Base-by-base conservation (phyloP, 2,329 filamentous ascomycete genomes). In the Talaromyces sp. region DNA sequence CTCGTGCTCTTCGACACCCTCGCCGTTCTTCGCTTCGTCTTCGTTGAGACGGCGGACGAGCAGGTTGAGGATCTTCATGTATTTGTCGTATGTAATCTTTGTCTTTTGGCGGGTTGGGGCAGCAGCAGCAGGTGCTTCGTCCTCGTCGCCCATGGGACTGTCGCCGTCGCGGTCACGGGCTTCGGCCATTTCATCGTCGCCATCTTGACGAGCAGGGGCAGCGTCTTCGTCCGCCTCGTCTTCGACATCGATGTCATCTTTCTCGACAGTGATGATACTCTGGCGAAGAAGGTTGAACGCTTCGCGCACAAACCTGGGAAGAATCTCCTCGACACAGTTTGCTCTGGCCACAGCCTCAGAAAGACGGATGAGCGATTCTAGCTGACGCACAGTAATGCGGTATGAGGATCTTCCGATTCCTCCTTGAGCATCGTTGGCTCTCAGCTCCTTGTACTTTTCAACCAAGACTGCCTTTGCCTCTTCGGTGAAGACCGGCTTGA, bases 291-390 rank as follows among this genome's bases (percentile, higher is more conserved):
- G 84, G 68, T 95, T 92, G 75, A 89, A 98, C 0, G 93, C 95
- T 77, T 99, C 95, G 47, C 89, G 84, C 17, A 99, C 95, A 77
- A 98, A 96, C 0, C 85, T 85, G 1, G 90, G 84, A 0, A 87
- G 88, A 64, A 99, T 90, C 65, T 97, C 92, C 69, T 93, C 90
- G 15, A 96, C 92, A 72, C 95, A 99, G 73, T 96, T 98, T 62
- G 92, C 92, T 77, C 98, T 98, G 62, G 95, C 95, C 67, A 99
- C 97, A n/a, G 95, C 95, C 76, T 99, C 95, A 59, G 90, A 93
- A 60, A 99, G 81, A 65, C 95, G 92, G 67, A 99, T 98, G 84
- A 99, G 88, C 72, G 89, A 93, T 78, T 99, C 95, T 2, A 99
- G 83, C 76, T 99, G 95, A 72, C 95, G 87, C 56, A 99, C 95